Conservation (phyloP, 2,329 filamentous ascomycete genomes). For the Trichophyton rubrum region DNA sequence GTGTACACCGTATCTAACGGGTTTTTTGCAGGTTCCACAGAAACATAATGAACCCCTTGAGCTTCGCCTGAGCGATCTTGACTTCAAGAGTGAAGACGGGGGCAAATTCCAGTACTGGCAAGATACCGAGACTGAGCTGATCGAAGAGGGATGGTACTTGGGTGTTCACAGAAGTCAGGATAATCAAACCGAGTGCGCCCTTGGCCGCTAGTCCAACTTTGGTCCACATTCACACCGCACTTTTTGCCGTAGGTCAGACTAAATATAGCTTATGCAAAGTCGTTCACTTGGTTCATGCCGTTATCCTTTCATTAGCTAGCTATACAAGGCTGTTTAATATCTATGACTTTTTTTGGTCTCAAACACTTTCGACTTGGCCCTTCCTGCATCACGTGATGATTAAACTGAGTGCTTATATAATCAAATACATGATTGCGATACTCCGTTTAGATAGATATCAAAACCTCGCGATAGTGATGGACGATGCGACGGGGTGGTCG, state of each 20-base stretch:
- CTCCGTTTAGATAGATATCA: neutral
- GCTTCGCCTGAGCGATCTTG: conserved; percentile 58
- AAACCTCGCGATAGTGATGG: neutral
- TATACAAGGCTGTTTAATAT: neutral
- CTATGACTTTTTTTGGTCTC: neutral
- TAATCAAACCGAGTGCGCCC: conserved; percentile 22
- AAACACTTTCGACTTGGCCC: neutral
- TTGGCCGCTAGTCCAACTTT: conserved; percentile 9
- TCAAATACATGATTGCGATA: neutral
- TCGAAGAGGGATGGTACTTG: conserved; percentile 56
- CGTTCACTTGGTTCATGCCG: too few relatives aligned
- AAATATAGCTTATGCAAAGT: neutral
- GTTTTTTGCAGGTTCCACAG: conserved; percentile 22
- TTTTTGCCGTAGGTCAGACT: neutral
- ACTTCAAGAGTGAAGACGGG: conserved; percentile 55
- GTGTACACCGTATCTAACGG: neutral
- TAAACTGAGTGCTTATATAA: neutral
- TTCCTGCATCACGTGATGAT: neutral
- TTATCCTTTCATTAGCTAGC: too few relatives aligned
- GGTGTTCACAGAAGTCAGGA: conserved; percentile 25
- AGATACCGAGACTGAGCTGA: conserved; percentile 48
- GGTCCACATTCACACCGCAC: neutral
- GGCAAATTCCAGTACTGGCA: conserved; percentile 60
- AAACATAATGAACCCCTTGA: conserved; percentile 25
- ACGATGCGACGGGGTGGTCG: neutral